Evolutionary conservation across 805 yeast genomes (phyloP).

Genomic region (Lipomyces mesembrius): DNA sequence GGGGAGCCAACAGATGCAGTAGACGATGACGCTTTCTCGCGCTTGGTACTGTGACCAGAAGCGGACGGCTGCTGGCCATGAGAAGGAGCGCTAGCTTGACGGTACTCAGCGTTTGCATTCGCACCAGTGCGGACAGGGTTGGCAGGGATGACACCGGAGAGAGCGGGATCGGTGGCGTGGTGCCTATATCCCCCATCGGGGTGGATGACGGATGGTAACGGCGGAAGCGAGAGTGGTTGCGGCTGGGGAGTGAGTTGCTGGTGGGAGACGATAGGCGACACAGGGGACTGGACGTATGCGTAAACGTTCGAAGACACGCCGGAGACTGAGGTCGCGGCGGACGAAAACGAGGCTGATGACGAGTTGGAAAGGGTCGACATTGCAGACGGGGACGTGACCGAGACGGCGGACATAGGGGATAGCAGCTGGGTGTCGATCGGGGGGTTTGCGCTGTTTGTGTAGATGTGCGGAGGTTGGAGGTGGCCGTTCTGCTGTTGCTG

Average conservation of each 20-base stretch:
- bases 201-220: constrained; percentile 14
- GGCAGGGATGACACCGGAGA: constrained; percentile 32
- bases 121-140: constrained; percentile 34
- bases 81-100: constrained; percentile 9
- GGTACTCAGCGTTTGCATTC: constrained; percentile 27
- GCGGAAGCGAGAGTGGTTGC: constrained; percentile 10
- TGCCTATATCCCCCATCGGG: constrained; percentile 13
- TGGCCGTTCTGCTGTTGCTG: constrained; percentile 21
- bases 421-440: constrained; percentile 38
- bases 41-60: not conserved
- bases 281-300: constrained; percentile 24
- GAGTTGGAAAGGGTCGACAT: constrained; percentile 11
- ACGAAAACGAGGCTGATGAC: constrained; percentile 15
- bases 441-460: constrained; percentile 32
- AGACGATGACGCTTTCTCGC: constrained; percentile 6
- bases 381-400: constrained; percentile 19
- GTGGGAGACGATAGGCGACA: constrained; percentile 17
- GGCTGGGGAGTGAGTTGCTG: constrained; percentile 20
- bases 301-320: constrained; percentile 3
- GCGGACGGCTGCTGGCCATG: not conserved
- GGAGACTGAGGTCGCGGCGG: not conserved
- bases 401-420: constrained; percentile 23
- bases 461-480: constrained; percentile 20
- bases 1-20: constrained; percentile 20
- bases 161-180: constrained; percentile 33